These are phyloP conservation scores for Herpetospermum pedunculosum DNA, from an alignment of 306 rosid species.

Conservation along the genomic window DNA sequence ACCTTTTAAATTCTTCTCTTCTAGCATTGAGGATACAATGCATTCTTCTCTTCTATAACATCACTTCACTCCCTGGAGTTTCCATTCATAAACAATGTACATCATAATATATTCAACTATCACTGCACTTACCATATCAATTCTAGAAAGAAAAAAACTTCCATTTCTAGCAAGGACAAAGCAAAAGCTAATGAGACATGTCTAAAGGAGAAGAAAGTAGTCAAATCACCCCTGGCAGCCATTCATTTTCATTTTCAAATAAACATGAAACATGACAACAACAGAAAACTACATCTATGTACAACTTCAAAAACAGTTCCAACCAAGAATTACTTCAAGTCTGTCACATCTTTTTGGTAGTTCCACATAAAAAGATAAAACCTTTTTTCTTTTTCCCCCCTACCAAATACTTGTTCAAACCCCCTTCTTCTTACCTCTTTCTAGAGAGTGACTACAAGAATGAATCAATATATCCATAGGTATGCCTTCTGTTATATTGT, in stretches of 20 bases:
- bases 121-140: too few species aligned
- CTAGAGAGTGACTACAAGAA: slow-evolving; percentile 10
- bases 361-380: not conserved
- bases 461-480: slow-evolving; percentile 23
- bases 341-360: not conserved
- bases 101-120: too few species aligned
- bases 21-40: too few species aligned
- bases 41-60: too few species aligned
- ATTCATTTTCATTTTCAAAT: not conserved
- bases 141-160: not conserved
- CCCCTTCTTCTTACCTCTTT: not conserved
- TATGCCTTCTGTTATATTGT: slow-evolving; percentile 21
- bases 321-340: not conserved
- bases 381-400: not conserved
- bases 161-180: not conserved
- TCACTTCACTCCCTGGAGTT: too few species aligned
- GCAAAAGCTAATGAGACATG: not conserved
- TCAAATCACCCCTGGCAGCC: not conserved
- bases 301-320: not conserved
- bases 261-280: not conserved
- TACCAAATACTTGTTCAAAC: not conserved
- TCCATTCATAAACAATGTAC: too few species aligned
- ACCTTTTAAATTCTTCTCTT: too few species aligned
- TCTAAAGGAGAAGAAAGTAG: not conserved
- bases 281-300: not conserved